Conservation (phyloP, 1,284 basidiomycete species). For the Ceraceosorus bombacis region DNA sequence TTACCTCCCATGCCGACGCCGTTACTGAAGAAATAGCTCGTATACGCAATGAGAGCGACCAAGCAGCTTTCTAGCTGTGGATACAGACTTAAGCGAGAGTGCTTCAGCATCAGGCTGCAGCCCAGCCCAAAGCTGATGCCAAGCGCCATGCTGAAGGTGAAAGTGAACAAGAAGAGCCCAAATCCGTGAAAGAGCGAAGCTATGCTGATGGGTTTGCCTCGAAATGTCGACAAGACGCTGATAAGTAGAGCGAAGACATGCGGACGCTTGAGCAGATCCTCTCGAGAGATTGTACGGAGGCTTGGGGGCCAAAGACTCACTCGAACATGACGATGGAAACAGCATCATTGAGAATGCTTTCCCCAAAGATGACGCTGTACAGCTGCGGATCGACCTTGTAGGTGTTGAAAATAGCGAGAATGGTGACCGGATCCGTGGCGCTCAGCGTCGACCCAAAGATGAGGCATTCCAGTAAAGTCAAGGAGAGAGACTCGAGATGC, state of each 20-base stretch:
- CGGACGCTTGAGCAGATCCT: background rate
- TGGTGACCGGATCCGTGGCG: conserved; percentile 96
- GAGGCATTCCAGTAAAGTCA: conserved; percentile 65
- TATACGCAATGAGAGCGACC: conserved; percentile 88
- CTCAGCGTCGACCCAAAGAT: conserved; percentile 93
- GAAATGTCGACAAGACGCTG: conserved; percentile 84
- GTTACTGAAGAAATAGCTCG: conserved; percentile 97
- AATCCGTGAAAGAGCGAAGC: conserved; percentile 87
- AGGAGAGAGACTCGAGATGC: conserved; percentile 53
- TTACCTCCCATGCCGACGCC: conserved; percentile 75
- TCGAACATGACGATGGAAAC: conserved; percentile 99
- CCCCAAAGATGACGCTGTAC: conserved; percentile 96
- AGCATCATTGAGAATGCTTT: conserved; percentile 93
- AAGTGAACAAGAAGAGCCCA: conserved; percentile 91
- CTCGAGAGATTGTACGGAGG: background rate
- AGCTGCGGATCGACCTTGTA: conserved; percentile 98
- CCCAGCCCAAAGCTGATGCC: conserved; percentile 83
- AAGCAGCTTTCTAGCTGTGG: conserved; percentile 81
- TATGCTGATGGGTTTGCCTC: conserved; percentile 78
- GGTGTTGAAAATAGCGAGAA: conserved; percentile 92
- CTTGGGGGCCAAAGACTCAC: conserved; percentile 57
- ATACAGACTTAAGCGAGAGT: conserved; percentile 77
- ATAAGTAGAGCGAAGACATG: conserved; percentile 4
- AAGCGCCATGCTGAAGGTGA: conserved; percentile 85
- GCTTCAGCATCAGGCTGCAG: conserved; percentile 87